Evolutionary conservation across 2,329 filamentous ascomycete species (phyloP).

Genomic region (Chaetomiaceae sp.): DNA sequence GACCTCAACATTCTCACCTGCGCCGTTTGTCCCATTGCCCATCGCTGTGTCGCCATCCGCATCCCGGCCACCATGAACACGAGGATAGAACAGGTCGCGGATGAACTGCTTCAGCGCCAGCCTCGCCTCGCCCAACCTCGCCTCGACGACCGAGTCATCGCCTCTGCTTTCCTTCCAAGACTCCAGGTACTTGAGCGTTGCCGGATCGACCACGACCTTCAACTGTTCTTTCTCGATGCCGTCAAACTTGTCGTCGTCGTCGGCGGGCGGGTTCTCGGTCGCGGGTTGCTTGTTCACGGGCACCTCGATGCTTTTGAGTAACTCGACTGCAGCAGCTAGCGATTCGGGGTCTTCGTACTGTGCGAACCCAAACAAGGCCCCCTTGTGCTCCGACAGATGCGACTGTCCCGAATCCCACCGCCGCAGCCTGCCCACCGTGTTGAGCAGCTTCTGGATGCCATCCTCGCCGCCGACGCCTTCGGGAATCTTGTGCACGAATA

Average conservation of each 20-base stretch:
- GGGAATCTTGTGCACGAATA: constrained; percentile 84
- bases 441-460: constrained; percentile 72
- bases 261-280: constrained; percentile 28
- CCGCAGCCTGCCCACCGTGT: constrained; percentile 71
- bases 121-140: constrained; percentile 66
- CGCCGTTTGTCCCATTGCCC: constrained; percentile 55
- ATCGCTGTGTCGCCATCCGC: constrained; percentile 65
- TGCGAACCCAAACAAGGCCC: constrained; percentile 87
- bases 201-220: constrained; percentile 73
- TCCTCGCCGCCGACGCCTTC: constrained; percentile 73
- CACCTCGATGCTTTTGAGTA: constrained; percentile 76
- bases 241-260: constrained; percentile 44
- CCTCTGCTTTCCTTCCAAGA: constrained; percentile 66
- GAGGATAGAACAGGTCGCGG: constrained; percentile 67
- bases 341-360: constrained; percentile 92
- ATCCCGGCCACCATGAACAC: constrained; percentile 48
- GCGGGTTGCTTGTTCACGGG: constrained; percentile 70
- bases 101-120: constrained; percentile 64
- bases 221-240: constrained; percentile 66
- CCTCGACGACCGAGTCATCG: constrained; percentile 60
- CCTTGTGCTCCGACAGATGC: constrained; percentile 63
- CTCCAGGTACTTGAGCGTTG: constrained; percentile 79
- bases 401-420: constrained; percentile 76
- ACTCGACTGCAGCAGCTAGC: constrained; percentile 76
- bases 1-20: constrained; percentile 68